Evolutionary conservation across 2,329 filamentous ascomycete genomes (phyloP), one percentile per base, ranked within the genome.

Genomic region (Colletotrichum endophyticum): DNA sequence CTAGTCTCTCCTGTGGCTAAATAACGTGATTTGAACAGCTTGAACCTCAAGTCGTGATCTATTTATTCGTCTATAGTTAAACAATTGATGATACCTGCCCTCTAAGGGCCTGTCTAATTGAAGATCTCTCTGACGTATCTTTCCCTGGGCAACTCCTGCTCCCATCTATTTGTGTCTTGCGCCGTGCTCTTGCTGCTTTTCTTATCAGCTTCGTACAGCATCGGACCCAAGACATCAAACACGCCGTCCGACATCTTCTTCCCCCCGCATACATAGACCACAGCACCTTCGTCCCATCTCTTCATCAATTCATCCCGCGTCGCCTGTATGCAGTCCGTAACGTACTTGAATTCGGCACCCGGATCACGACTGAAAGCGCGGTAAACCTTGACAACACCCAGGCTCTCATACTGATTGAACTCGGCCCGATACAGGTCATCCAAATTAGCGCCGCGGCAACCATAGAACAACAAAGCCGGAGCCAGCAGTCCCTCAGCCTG

Each of bases 401-500:
- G 25, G 12, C 53, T 25, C 12, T 57, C 53, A 57, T 25, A 57
- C 1, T 57, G 22, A 27, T 57, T 27, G 25, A 57, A 16, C 22
- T 57, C 53, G 25, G 53, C 22, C 16, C 53, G 53, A 27, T 57
- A 57, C 6, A 57, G 27, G 53, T 57, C 53, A 9, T 57, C 53
- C 22, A 57, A 25, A 7, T 13, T 8, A 16, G 53, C n/a, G 15
- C 53, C 53, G 6, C 53, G 53, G n/a, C 53, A 57, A 8, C 53
- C 53, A 5, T 57, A 57, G 53, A 57, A 57, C 53, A 57, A 22
- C 22, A 57, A 5, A 57, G 53, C 53, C 15, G 53, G 53, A 16
- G 22, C 53, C 25, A 57, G 22, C 0, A 25, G 53, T 25, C n/a
- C 53, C 25, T 57, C 25, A 16, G 25, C 88, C 12, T 25, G 25